Evolutionary conservation across 352 stramenopile genomes (phyloP).

Genomic region (Phytophthora agathidicida): DNA sequence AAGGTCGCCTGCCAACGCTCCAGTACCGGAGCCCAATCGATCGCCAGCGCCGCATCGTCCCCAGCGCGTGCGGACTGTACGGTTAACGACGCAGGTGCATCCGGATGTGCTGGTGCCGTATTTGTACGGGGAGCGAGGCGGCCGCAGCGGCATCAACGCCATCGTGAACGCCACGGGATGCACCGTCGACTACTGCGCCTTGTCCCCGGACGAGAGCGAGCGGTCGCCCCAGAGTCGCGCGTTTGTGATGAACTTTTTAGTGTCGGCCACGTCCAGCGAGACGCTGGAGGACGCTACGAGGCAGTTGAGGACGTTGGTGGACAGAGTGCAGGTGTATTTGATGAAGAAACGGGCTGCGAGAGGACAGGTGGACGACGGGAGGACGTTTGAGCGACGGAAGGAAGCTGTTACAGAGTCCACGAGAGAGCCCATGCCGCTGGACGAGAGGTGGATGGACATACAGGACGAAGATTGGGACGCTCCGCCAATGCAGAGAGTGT

Average conservation of each 20-base stretch:
- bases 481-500: slow-evolving; percentile 15
- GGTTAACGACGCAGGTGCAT: slow-evolving; percentile 54
- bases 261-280: slow-evolving; percentile 46
- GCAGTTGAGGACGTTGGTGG: slow-evolving; percentile 49
- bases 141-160: slow-evolving; percentile 49
- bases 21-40: neutral
- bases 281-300: slow-evolving; percentile 54
- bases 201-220: slow-evolving; percentile 52
- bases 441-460: slow-evolving; percentile 17
- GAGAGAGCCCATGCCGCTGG: slow-evolving; percentile 1
- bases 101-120: slow-evolving; percentile 66
- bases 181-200: slow-evolving; percentile 71
- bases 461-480: slow-evolving; percentile 7
- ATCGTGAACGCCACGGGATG: slow-evolving; percentile 58
- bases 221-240: slow-evolving; percentile 27
- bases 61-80: slow-evolving; percentile 64
- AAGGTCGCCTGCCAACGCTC: neutral
- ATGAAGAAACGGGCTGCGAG: slow-evolving; percentile 56
- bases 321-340: slow-evolving; percentile 56
- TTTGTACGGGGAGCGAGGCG: slow-evolving; percentile 59
- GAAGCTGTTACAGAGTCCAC: slow-evolving; percentile 3
- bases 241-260: slow-evolving; percentile 68
- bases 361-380: slow-evolving; percentile 1
- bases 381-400: too few relatives aligned
- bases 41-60: neutral